Conservation (phyloP, 2,329 filamentous ascomycete genomes). For the Colletotrichum somersetense region DNA sequence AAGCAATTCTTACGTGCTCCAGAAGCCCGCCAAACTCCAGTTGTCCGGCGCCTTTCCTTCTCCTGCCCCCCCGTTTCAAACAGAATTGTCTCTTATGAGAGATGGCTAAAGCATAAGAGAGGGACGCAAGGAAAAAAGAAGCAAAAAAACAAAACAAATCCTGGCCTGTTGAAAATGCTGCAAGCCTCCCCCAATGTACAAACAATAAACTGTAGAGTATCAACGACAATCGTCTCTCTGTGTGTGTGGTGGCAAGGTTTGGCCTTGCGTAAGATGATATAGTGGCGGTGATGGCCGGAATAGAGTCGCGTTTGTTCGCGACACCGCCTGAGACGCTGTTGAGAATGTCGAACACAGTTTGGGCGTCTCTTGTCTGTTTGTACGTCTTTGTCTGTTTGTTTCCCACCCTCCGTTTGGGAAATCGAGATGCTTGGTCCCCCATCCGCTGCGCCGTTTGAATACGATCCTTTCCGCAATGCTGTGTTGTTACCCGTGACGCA, state of each 20-base stretch:
- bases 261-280: neutral
- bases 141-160: neutral
- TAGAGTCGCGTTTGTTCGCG: slow-evolving; percentile 11
- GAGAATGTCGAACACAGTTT: neutral
- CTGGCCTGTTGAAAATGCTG: neutral
- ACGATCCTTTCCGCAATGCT: slow-evolving; percentile 1
- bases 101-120: neutral
- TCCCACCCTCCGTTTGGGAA: neutral
- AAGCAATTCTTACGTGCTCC: neutral
- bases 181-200: neutral
- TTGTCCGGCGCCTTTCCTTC: neutral
- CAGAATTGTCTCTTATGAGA: neutral
- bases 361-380: neutral
- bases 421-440: slow-evolving; percentile 8
- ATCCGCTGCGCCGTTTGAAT: neutral
- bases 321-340: slow-evolving; percentile 14
- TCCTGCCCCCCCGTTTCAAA: neutral
- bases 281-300: neutral
- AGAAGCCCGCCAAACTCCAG: neutral
- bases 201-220: neutral
- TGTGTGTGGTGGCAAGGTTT: neutral
- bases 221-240: neutral
- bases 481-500: neutral
- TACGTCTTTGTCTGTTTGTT: neutral
- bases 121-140: neutral